Conservation (phyloP, 2,329 filamentous ascomycete genomes). For the Torrubiellomyces zombiae region DNA sequence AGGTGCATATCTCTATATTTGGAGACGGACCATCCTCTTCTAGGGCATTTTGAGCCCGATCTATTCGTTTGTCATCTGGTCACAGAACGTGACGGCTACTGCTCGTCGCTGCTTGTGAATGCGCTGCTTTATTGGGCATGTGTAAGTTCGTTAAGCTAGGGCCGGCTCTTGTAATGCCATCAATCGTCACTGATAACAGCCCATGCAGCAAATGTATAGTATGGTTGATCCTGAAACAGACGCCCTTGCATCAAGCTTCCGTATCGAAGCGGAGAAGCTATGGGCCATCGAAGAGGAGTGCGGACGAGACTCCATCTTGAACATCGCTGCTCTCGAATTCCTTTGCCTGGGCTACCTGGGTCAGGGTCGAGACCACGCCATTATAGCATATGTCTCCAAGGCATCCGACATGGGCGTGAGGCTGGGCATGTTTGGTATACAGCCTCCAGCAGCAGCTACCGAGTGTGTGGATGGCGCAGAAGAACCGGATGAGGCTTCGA, state of each 20-base stretch:
- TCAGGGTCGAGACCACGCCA: conserved; percentile 13
- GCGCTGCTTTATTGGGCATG: conserved; percentile 17
- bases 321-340: conserved; percentile 13
- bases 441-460: neutral
- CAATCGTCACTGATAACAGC: neutral
- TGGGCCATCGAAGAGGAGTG: conserved; percentile 9
- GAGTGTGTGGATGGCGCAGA: conserved; percentile 1
- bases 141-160: conserved; percentile 9
- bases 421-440: conserved; percentile 10
- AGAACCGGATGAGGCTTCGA: conserved; percentile 5
- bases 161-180: neutral
- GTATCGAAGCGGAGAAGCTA: conserved; percentile 10
- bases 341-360: conserved; percentile 15
- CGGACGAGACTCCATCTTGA: conserved; percentile 8
- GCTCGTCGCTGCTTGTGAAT: conserved; percentile 18
- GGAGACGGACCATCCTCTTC: conserved; percentile 18
- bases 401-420: conserved; percentile 12
- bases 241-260: conserved; percentile 8
- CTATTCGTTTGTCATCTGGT: conserved; percentile 18
- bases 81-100: conserved; percentile 9
- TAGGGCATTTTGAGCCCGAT: conserved; percentile 18
- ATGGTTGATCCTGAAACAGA: conserved; percentile 12
- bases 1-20: conserved; percentile 18
- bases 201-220: conserved; percentile 17
- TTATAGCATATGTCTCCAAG: conserved; percentile 10